These are phyloP conservation scores for Raffaelea arxii DNA, from an alignment of 2,329 filamentous ascomycete species.

Conservation along the genomic window DNA sequence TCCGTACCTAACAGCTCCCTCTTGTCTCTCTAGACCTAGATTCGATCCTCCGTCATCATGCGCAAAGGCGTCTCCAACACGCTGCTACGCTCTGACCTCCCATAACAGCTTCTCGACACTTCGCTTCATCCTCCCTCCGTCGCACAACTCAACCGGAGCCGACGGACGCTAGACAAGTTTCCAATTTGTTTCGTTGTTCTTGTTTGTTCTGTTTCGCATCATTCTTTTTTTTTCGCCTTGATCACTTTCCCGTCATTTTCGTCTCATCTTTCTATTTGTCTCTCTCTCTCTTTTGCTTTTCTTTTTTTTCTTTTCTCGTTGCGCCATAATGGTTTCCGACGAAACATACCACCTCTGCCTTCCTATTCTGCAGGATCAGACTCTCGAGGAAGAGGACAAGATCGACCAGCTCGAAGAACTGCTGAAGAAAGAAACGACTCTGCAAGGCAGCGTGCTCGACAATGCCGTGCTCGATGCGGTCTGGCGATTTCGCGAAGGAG, in stretches of 20 bases:
- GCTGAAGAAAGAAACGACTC: conserved; percentile 64
- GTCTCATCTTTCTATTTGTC: not conserved
- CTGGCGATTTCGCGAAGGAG: conserved; percentile 70
- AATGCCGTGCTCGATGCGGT: conserved; percentile 84
- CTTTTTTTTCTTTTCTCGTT: not conserved
- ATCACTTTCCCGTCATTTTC: not conserved
- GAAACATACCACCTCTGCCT: conserved; percentile 86
- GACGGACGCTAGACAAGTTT: no score
- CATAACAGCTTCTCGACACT: no score
- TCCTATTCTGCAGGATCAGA: conserved; percentile 72
- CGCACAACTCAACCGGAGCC: no score
- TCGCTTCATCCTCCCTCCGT: no score
- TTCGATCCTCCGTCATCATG: no score
- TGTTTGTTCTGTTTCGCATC: not conserved
- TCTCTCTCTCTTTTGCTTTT: not conserved
- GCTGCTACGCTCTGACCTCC: no score
- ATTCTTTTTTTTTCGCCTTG: not conserved
- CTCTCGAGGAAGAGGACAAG: conserved; percentile 88
- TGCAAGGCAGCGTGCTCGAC: conserved; percentile 71
- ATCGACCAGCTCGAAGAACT: conserved; percentile 84
- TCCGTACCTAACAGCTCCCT: no score
- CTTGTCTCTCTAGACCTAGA: no score
- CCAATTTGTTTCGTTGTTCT: not conserved
- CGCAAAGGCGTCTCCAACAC: no score
- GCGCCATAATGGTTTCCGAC: conserved; percentile 73